Evolutionary conservation across 331 rosid genomes (phyloP), one percentile per base, ranked within the genome.

Genomic region (Telfairia occidentalis): DNA sequence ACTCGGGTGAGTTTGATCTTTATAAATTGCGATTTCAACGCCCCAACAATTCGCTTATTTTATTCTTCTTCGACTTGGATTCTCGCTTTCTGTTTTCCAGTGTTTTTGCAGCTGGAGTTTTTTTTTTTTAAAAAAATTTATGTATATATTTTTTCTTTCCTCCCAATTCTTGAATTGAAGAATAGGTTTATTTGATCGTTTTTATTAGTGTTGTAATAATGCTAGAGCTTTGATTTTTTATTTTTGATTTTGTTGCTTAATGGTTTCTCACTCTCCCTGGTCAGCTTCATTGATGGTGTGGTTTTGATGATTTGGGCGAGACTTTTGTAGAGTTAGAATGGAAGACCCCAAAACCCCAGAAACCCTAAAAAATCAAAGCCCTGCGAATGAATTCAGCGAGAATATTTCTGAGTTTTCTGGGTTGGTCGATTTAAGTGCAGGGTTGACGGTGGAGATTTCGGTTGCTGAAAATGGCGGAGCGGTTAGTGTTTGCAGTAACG

Each of bases 281-380:
- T 30, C 72, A 8, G 29, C 4, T 49, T 65, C 60, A 13, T 65
- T 79, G 46, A 49, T 21, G 76, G 24, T 48, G 35, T 16, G 43
- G 40, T 48, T 71, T 71, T 71, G 42, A 49, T 48, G 61, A 48
- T 71, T 28, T 71, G 59, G 43, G 59, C 2, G 40, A 24, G 53
- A 46, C 57, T 26, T 11, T 58, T 42, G 9, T 70, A 23, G 38
- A 10, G 19, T 45, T 6, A 48, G 59, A 71, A 83, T 83, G 89
- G 89, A 86, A 45, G 77, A 35, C 66, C 81, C 87, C 28, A 77
- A 81, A 80, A 63, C 85, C 79, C 83, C 82, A 61, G 79, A 83
- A 83, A 85, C 85, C 87, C 85, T 83, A 85, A 81, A 78, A 50
- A 70, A 30, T 18, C 72, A 35, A 35, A 64, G 30, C 72, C 72